These are phyloP conservation scores for Casuarina cunninghamiana DNA, from an alignment of 306 rosid genomes.

Conservation along the genomic window DNA sequence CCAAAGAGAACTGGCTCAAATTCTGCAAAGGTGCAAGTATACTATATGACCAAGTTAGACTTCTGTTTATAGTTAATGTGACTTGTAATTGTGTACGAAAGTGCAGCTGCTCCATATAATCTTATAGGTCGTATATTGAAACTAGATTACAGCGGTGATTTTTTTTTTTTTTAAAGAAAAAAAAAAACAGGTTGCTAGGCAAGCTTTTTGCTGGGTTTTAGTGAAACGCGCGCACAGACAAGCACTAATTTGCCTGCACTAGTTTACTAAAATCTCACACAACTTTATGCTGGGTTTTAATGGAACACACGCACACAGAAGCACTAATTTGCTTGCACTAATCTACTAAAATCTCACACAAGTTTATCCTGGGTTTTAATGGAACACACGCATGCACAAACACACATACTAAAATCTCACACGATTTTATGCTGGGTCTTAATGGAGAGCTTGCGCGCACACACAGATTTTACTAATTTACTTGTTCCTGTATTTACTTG, in stretches of 20 bases:
- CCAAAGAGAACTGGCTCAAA: slow-evolving; percentile 55
- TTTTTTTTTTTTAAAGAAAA: too few species aligned
- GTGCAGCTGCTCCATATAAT: background rate
- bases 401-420: background rate
- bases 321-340: background rate
- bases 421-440: too few species aligned
- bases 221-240: background rate
- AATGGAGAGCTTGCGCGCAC: background rate
- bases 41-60: slow-evolving; percentile 6
- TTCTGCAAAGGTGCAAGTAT: slow-evolving; percentile 73
- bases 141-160: too few species aligned
- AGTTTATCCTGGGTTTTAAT: background rate
- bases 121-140: too few species aligned
- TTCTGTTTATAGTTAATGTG: background rate
- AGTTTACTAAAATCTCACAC: background rate
- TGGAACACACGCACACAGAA: background rate
- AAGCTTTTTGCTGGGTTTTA: background rate
- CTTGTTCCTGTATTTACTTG: background rate
- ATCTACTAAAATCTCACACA: background rate
- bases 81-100: slow-evolving; percentile 4
- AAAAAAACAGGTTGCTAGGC: background rate
- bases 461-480: background rate
- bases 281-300: background rate
- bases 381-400: background rate
- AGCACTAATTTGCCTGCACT: background rate